Percentiles rank a stretch among this genome's conserved stretches.
Evolutionary conservation across 139 green algal species (phyloP).

Genomic region (Micractinium sp.): DNA sequence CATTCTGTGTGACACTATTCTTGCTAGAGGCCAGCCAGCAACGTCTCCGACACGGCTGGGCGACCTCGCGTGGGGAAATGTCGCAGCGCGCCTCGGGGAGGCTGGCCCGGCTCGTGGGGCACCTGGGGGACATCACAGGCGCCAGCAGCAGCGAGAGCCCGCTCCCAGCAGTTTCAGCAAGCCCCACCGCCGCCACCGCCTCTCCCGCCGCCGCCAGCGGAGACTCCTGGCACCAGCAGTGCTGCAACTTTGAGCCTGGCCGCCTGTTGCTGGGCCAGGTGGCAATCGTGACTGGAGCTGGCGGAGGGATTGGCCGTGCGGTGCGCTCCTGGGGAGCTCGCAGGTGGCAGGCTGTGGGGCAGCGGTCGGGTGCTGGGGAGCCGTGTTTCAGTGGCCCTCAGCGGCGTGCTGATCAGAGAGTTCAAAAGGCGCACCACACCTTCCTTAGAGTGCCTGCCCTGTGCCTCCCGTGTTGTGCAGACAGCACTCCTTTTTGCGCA

Average conservation of each 20-base stretch:
- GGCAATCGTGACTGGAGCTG: conserved; percentile 83
- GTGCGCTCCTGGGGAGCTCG: background rate
- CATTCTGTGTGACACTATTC: too few species aligned
- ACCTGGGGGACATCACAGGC: background rate
- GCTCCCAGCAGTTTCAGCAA: background rate
- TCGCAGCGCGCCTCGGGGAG: background rate
- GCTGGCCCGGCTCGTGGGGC: background rate
- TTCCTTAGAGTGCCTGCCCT: background rate
- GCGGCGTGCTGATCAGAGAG: background rate
- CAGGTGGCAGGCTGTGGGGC: background rate
- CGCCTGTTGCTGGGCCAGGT: conserved; percentile 56
- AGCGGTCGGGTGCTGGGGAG: background rate
- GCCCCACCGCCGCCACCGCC: background rate
- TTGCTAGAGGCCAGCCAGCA: too few species aligned
- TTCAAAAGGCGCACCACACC: background rate
- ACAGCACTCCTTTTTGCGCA: conserved; percentile 71
- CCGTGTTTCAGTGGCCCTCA: background rate
- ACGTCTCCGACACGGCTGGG: too few species aligned
- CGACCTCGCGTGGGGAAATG: too few species aligned
- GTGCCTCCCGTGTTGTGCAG: background rate
- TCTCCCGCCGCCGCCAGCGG: background rate
- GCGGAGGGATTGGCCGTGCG: conserved; percentile 78
- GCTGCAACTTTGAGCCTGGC: conserved; percentile 38
- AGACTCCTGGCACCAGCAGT: conserved; percentile 7
- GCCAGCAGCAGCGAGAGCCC: too few species aligned